Evolutionary conservation across 495 filamentous ascomycete genomes (phyloP).

Genomic region (Aspergillus olivimuriae): DNA sequence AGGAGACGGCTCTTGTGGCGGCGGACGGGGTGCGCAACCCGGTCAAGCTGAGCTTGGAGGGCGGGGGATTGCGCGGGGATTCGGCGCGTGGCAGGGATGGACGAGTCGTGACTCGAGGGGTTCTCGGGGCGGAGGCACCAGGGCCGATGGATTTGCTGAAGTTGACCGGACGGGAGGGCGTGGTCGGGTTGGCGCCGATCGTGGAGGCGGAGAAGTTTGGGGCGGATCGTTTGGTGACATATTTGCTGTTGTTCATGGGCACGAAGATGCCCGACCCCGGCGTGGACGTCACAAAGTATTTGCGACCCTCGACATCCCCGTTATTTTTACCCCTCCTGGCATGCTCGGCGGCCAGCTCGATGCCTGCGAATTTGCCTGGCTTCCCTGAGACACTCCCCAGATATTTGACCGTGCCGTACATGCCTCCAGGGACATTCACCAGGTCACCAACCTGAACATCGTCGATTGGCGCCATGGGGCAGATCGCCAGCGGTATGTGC

Average conservation of each 20-base stretch:
- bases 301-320: slow-evolving; percentile 83
- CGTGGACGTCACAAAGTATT: slow-evolving; percentile 75
- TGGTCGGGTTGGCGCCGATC: slow-evolving; percentile 63
- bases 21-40: slow-evolving; percentile 43
- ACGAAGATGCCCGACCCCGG: slow-evolving; percentile 90
- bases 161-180: slow-evolving; percentile 53
- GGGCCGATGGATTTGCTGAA: slow-evolving; percentile 86
- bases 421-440: slow-evolving; percentile 92
- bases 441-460: slow-evolving; percentile 77
- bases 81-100: slow-evolving; percentile 82
- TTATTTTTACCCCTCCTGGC: slow-evolving; percentile 86
- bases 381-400: slow-evolving; percentile 83
- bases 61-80: slow-evolving; percentile 55
- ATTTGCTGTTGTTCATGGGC: slow-evolving; percentile 76
- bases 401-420: slow-evolving; percentile 87
- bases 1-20: slow-evolving; percentile 22
- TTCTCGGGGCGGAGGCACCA: slow-evolving; percentile 61
- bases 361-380: slow-evolving; percentile 87
- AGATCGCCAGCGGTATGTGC: not conserved
- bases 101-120: slow-evolving; percentile 38
- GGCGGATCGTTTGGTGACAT: slow-evolving; percentile 53
- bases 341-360: slow-evolving; percentile 79
- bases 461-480: slow-evolving; percentile 33
- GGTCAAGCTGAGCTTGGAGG: slow-evolving; percentile 51
- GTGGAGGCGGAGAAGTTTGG: slow-evolving; percentile 28